Evolutionary conservation across 2,329 filamentous ascomycete genomes (phyloP), one percentile per base, ranked within the genome.

Genomic region (Alternaria novae-zelandiae): DNA sequence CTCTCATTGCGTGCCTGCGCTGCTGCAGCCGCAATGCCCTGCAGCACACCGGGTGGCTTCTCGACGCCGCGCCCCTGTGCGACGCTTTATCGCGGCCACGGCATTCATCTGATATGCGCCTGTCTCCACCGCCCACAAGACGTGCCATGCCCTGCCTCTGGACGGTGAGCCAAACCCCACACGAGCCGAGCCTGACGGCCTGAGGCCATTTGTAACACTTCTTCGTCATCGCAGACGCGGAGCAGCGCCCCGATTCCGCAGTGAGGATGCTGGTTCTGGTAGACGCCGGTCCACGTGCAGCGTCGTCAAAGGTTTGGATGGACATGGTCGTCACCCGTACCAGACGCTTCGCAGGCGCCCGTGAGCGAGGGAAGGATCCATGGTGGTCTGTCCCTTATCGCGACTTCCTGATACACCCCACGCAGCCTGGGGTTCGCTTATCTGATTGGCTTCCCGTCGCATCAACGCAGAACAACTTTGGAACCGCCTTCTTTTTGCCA

Each of bases 401-500:
- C 68, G 17, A 54, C 54, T 53, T 63, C 59, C 56, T 63, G 68
- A 68, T 63, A 58, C 61, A 70, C 70, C 70, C 71, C 71, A 74
- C 71, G 71, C 65, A 44, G 46, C 32, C 49, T 58, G 28, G 49
- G 43, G 17, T 47, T 36, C 46, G 46, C 49, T 25, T 50, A 57
- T 50, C 46, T 71, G 59, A 70, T 73, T 74, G 67, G 71, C 43
- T 50, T 41, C 47, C 32, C 36, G 41, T 53, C 57, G 57, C 65
- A 56, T 61, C 57, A 54, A 43, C 53, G 49, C 59, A 63, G 43
- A 65, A 66, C 51, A 65, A 57, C 51, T 55, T 50, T 44, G n/a
- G n/a, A 54, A 44, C 51, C 51, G 51, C 41, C 54, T 30, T 56
- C 54, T 15, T 46, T 56, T 43, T 41, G 54, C 41, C 23, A 56